Conservation (phyloP, 2,329 filamentous ascomycete species). For the Thelonectria discophora region DNA sequence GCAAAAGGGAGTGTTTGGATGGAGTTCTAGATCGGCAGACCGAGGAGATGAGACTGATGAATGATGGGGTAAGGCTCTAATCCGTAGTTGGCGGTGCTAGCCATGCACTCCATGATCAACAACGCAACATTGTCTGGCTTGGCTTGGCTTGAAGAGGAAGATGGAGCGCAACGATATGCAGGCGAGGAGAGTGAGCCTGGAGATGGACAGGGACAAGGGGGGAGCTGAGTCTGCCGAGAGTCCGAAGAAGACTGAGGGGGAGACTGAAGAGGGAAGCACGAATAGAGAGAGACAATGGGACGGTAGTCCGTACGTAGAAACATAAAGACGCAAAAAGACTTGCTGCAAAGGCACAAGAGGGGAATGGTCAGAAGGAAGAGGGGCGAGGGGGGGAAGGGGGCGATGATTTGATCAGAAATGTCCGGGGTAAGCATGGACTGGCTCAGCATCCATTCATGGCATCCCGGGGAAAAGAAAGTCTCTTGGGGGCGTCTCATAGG, state of each 20-base stretch:
- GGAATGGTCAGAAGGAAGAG: neutral
- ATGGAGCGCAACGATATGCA: neutral
- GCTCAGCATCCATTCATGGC: no score
- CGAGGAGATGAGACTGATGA: constrained; percentile 22
- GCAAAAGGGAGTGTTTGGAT: no score
- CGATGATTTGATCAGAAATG: neutral
- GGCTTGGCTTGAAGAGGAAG: constrained; percentile 1
- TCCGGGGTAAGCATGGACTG: constrained; percentile 32
- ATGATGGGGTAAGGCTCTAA: no score
- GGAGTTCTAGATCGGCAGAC: constrained; percentile 28
- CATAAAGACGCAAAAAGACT: constrained; percentile 2
- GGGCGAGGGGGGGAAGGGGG: constrained; percentile 1
- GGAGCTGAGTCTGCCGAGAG: no score
- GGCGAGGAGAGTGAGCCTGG: no score
- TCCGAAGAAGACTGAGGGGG: neutral
- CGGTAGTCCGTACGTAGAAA: no score
- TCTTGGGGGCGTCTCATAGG: constrained; percentile 31
- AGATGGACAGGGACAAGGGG: no score
- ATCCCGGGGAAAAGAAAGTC: no score
- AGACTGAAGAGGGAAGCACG: no score
- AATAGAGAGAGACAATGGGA: no score
- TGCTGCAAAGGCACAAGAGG: neutral
- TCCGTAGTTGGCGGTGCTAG: constrained; percentile 9
- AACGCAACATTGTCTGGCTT: neutral
- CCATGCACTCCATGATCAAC: constrained; percentile 21